Evolutionary conservation across 345 rosid genomes (phyloP), one percentile per base, ranked within the genome.

Genomic region (Brassica cretica): DNA sequence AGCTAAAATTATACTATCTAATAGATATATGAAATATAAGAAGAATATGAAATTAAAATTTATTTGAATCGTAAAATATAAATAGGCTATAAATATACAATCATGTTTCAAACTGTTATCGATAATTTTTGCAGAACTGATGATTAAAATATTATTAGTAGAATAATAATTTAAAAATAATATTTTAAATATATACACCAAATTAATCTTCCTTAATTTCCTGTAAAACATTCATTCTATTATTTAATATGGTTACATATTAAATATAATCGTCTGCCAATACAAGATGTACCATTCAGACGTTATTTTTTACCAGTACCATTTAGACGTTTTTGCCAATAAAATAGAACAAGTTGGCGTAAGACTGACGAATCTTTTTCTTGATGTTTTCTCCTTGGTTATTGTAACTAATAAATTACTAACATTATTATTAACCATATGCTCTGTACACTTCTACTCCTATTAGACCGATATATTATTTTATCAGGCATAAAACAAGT

Each of bases 361-460:
- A 78, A 79, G 82, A 68, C 78, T 68, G 74, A 73, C 69, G 82
- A 78, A 79, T 79, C 82, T 79, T 79, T 78, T 73, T 69, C 78
- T 78, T 79, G 82, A 79, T 79, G 82, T 78, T 73, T 79, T 79
- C 82, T 73, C 44, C 82, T 79, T 79, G 78, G 82, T 58, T 79
- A 73, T 73, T 62, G 82, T 79, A 79, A 79, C 37, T 53, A 67
- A 73, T 79, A 67, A 73, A 73, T 73, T 73, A 79, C 74, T 62
- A 73, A 41, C 65, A 78, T 72, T 78, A 73, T 68, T 64, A 35
- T 46, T 79, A 79, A 79, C 74, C 60, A 73, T 73, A 73, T 79
- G 82, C 74, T 73, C 78, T 79, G 82, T 68, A 73, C 78, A 73
- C 67, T 78, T 73, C 59, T 73, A 73, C 65, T 61, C 63, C 16